phyloP scores from a whole-genome alignment of 2,329 filamentous ascomycete genomes.

The Stagonosporopsis tanaceti region DNA sequence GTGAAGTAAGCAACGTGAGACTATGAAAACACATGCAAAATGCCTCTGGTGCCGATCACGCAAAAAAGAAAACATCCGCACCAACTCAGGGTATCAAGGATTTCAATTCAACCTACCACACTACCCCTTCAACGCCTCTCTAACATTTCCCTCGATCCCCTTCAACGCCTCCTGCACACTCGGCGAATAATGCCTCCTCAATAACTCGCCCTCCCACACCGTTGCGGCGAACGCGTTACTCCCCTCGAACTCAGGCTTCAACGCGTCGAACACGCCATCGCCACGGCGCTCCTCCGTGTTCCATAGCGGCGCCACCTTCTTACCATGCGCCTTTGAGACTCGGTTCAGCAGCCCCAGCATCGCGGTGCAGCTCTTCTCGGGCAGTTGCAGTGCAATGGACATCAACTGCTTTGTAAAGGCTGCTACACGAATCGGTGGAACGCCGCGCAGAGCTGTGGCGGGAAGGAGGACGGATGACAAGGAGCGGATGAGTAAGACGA shows the following conservation, averaged over 20 bases:
- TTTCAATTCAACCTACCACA: background rate
- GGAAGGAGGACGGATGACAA: slow-evolving; percentile 84
- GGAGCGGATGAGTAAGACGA: slow-evolving; percentile 87
- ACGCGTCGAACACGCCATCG: slow-evolving; percentile 83
- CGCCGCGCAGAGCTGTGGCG: slow-evolving; percentile 72
- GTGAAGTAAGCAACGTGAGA: too few relatives aligned
- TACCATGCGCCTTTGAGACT: slow-evolving; percentile 80
- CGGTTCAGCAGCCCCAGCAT: slow-evolving; percentile 79
- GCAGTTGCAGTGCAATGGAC: slow-evolving; percentile 81
- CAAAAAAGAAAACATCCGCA: background rate
- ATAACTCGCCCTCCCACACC: slow-evolving; percentile 90
- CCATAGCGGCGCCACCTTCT: slow-evolving; percentile 87
- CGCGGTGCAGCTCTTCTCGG: slow-evolving; percentile 87
- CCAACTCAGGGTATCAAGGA: slow-evolving; percentile 2
- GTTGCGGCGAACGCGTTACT: slow-evolving; percentile 92
- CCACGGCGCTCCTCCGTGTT: slow-evolving; percentile 92
- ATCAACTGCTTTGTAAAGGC: slow-evolving; percentile 93
- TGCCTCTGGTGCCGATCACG: background rate
- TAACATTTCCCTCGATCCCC: slow-evolving; percentile 45
- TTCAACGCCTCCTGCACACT: slow-evolving; percentile 77
- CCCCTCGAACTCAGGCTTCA: slow-evolving; percentile 75
- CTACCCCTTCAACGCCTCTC: slow-evolving; percentile 37
- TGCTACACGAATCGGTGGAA: slow-evolving; percentile 84
- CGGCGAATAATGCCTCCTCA: slow-evolving; percentile 86
- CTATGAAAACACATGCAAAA: background rate